Evolutionary conservation across 2,329 filamentous ascomycete genomes (phyloP).

Genomic region (Pezicula neosporulosa): DNA sequence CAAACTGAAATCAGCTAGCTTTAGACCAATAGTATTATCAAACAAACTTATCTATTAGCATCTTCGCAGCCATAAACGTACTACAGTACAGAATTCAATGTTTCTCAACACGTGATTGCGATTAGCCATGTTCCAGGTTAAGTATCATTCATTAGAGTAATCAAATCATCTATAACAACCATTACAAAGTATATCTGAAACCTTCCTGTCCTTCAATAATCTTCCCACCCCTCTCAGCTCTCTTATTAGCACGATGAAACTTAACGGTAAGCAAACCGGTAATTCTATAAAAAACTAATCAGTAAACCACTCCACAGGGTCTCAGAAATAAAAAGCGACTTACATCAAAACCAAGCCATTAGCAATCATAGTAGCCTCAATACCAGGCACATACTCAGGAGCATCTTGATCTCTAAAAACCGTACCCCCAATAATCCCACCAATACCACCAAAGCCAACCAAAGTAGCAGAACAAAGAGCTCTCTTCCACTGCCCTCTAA

Average conservation of each 20-base stretch:
- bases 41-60: too few relatives aligned
- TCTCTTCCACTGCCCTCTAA: constrained; percentile 85
- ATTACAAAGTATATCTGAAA: constrained; percentile 28
- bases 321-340: background rate
- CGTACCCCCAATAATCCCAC: constrained; percentile 71
- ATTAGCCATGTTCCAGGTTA: too few relatives aligned
- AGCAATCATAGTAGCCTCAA: constrained; percentile 14
- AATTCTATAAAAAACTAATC: constrained; percentile 5
- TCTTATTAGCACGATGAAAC: constrained; percentile 28
- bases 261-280: constrained; percentile 22
- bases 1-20: too few relatives aligned
- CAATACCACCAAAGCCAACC: constrained; percentile 73
- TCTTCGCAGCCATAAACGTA: too few relatives aligned
- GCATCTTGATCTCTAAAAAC: constrained; percentile 62
- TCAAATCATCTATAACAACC: too few relatives aligned
- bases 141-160: too few relatives aligned
- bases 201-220: constrained; percentile 30
- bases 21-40: too few relatives aligned
- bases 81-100: too few relatives aligned
- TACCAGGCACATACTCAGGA: constrained; percentile 42
- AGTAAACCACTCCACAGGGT: background rate
- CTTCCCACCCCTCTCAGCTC: constrained; percentile 29
- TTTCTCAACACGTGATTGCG: too few relatives aligned
- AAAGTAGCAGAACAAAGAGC: constrained; percentile 74
- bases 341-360: constrained; percentile 13